Evolutionary conservation across 805 yeast species (phyloP).

Genomic region (Vanderwaltozyma tropicalis): DNA sequence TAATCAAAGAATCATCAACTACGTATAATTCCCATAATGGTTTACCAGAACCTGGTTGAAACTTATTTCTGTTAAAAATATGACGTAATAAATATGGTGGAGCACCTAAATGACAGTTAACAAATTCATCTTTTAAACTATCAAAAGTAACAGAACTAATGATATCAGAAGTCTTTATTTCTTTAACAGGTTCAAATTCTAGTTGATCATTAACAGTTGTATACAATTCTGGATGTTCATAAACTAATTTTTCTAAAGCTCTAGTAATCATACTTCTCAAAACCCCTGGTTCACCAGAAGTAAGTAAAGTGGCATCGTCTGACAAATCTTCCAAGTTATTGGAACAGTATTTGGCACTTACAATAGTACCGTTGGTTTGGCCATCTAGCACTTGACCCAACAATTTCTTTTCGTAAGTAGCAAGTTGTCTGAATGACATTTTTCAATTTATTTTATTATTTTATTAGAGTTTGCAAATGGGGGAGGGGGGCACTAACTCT

Average conservation of each 20-base stretch:
- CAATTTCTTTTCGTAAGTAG: conserved; percentile 19
- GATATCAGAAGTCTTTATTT: conserved; percentile 15
- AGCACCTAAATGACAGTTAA: conserved; percentile 24
- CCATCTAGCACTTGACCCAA: conserved; percentile 15
- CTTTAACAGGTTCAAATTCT: conserved; percentile 15
- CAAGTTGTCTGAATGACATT: conserved; percentile 20
- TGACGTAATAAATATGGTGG: conserved; percentile 25
- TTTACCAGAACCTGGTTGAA: conserved; percentile 12
- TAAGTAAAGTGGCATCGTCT: conserved; percentile 19
- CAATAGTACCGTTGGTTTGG: conserved; percentile 20
- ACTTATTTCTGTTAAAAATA: conserved; percentile 19
- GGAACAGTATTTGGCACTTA: conserved; percentile 16
- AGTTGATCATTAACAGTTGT: conserved; percentile 15
- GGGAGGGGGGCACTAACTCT: no score
- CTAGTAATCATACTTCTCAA: conserved; percentile 10
- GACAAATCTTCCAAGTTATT: background rate
- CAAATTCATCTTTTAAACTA: conserved; percentile 18
- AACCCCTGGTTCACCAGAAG: conserved; percentile 13
- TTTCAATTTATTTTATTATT: background rate
- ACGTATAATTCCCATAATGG: conserved; percentile 23
- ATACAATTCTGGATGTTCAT: conserved; percentile 16
- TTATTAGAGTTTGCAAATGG: no score
- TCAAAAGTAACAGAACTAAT: conserved; percentile 18
- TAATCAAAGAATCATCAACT: conserved; percentile 18
- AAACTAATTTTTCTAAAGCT: conserved; percentile 15